These are phyloP conservation scores for Arxiozyma bovina DNA, from an alignment of 1,139 yeast genomes.

Conservation along the genomic window DNA sequence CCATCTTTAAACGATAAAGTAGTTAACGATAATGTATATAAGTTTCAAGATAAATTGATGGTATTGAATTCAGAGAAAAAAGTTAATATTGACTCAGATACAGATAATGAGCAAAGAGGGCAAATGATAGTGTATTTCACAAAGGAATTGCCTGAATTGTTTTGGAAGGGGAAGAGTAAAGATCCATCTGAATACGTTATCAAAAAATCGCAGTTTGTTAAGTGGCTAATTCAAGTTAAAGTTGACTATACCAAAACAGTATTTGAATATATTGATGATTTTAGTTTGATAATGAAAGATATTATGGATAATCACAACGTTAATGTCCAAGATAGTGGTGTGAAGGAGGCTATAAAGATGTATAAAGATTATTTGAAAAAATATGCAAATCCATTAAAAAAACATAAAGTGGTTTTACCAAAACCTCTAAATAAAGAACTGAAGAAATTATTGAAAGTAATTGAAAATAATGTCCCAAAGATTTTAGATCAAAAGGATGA, in stretches of 20 bases:
- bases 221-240: conserved; percentile 19
- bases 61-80: conserved; percentile 10
- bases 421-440: conserved; percentile 13
- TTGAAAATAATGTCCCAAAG: conserved; percentile 7
- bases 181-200: conserved; percentile 19
- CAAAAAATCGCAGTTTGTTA: conserved; percentile 26
- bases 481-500: background rate
- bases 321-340: conserved; percentile 84
- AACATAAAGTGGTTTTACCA: conserved; percentile 14
- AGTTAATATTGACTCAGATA: conserved; percentile 15
- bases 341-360: conserved; percentile 57
- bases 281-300: conserved; percentile 20
- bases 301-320: conserved; percentile 59
- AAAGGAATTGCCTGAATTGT: conserved; percentile 25
- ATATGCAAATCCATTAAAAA: conserved; percentile 10
- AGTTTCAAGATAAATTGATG: conserved; percentile 7
- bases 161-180: conserved; percentile 21
- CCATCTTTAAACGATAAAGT: conserved; percentile 32
- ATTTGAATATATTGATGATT: conserved; percentile 12
- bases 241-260: conserved; percentile 16
- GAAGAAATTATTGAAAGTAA: conserved; percentile 6
- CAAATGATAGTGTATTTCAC: conserved; percentile 22
- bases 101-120: conserved; percentile 21
- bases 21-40: conserved; percentile 27
- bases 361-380: conserved; percentile 44